A percentile compares a stretch with the other conserved stretches of the same genome.
phyloP scores from a whole-genome alignment of 805 yeast species.

The Metschnikowia sp. region DNA sequence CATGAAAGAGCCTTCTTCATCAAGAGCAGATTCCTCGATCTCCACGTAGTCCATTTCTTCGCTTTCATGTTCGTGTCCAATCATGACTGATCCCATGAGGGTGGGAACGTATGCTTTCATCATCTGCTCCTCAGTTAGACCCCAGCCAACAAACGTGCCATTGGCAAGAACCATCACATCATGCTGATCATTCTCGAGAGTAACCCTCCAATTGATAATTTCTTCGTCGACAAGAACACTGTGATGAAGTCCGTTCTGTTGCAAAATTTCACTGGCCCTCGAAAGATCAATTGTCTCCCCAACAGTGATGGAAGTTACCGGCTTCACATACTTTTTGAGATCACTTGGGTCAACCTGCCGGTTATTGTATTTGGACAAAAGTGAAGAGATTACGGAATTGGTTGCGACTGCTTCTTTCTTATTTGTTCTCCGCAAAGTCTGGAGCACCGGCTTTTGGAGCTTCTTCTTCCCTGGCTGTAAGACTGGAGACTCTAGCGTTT shows the following conservation, averaged over 20 bases:
- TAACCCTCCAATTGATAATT: slow-evolving; percentile 49
- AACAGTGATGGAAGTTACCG: slow-evolving; percentile 68
- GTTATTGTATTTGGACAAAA: slow-evolving; percentile 15
- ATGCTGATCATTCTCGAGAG: slow-evolving; percentile 25
- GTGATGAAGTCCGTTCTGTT: slow-evolving; percentile 22
- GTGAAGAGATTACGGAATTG: slow-evolving; percentile 14
- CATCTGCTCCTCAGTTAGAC: slow-evolving; percentile 55
- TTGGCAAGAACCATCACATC: slow-evolving; percentile 69
- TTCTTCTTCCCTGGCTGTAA: slow-evolving; percentile 6
- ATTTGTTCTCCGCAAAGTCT: slow-evolving; percentile 19
- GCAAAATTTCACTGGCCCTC: slow-evolving; percentile 35
- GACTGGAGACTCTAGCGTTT: not conserved
- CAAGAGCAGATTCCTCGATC: slow-evolving; percentile 28
- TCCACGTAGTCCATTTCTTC: slow-evolving; percentile 86
- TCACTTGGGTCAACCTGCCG: slow-evolving; percentile 20
- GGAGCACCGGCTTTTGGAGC: slow-evolving; percentile 9
- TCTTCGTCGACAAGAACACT: slow-evolving; percentile 57
- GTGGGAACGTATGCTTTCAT: slow-evolving; percentile 49
- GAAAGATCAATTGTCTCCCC: slow-evolving; percentile 69
- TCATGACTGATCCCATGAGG: slow-evolving; percentile 42
- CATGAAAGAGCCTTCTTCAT: slow-evolving; percentile 38
- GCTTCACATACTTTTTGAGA: slow-evolving; percentile 28
- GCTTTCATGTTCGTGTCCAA: slow-evolving; percentile 53
- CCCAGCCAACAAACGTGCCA: slow-evolving; percentile 87
- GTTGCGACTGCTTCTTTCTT: slow-evolving; percentile 22